phyloP scores from a whole-genome alignment of 2,329 filamentous ascomycete species.

The Alternaria longipes region DNA sequence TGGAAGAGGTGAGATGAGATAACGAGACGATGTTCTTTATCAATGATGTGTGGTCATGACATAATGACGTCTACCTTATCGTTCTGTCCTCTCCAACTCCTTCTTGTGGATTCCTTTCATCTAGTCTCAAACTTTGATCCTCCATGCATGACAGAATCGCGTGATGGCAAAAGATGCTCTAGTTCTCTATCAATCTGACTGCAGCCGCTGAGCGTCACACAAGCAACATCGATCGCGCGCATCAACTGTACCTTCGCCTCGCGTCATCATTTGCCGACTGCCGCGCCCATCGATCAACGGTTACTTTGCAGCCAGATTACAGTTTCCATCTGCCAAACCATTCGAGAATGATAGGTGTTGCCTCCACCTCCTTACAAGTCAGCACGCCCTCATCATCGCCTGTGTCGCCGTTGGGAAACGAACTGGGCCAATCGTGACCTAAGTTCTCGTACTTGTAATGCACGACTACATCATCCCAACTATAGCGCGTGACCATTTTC shows the following conservation, averaged over 20 bases:
- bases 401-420: conserved; percentile 40
- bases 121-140: too few relatives aligned
- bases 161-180: not conserved
- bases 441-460: conserved; percentile 53
- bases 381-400: conserved; percentile 18
- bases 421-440: conserved; percentile 55
- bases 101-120: not conserved
- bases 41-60: not conserved
- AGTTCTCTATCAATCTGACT: not conserved
- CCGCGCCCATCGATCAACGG: not conserved
- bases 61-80: not conserved
- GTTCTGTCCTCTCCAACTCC: not conserved
- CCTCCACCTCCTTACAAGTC: conserved; percentile 44
- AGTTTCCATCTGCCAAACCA: conserved; percentile 45
- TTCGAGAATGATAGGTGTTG: conserved; percentile 43
- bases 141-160: too few relatives aligned
- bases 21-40: not conserved
- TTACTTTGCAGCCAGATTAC: not conserved
- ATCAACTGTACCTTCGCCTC: not conserved
- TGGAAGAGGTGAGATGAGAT: not conserved
- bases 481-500: conserved; percentile 37
- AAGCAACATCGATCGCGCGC: not conserved
- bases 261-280: not conserved
- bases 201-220: not conserved
- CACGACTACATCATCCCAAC: conserved; percentile 44